Percentiles rank a stretch among this genome's conserved stretches.
phyloP scores from a whole-genome alignment of 1,139 yeast species.

The Pichia sp. region DNA sequence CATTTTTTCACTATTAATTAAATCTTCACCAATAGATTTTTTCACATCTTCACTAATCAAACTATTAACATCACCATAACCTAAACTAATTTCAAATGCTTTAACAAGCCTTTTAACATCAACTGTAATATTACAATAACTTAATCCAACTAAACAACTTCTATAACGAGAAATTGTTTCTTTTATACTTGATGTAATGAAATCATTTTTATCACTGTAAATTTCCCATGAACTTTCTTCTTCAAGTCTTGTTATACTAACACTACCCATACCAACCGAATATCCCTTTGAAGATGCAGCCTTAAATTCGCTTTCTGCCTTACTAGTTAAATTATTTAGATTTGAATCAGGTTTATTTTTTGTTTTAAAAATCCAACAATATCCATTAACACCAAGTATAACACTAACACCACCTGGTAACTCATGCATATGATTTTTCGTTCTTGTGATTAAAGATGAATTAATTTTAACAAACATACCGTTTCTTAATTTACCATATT shows the following conservation, averaged over 20 bases:
- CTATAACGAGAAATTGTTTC: conserved; percentile 78
- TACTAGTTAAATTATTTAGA: conserved; percentile 25
- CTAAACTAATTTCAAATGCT: conserved; percentile 88
- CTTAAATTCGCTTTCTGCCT: conserved; percentile 37
- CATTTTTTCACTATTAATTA: conserved; percentile 67
- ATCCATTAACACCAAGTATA: conserved; percentile 92
- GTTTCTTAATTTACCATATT: conserved; percentile 91
- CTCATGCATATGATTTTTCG: conserved; percentile 79
- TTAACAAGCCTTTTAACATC: conserved; percentile 72
- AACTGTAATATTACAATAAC: conserved; percentile 77
- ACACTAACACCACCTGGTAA: conserved; percentile 89
- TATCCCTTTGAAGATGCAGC: conserved; percentile 33
- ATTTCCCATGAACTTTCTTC: conserved; percentile 96
- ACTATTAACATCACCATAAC: conserved; percentile 65
- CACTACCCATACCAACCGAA: conserved; percentile 53
- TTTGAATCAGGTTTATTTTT: conserved; percentile 31
- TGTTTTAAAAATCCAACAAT: conserved; percentile 84
- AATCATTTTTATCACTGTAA: conserved; percentile 84
- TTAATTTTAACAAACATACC: conserved; percentile 83
- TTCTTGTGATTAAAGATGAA: conserved; percentile 70
- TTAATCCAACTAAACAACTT: conserved; percentile 76
- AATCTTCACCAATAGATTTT: conserved; percentile 68
- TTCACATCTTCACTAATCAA: conserved; percentile 71
- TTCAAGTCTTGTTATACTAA: conserved; percentile 79
- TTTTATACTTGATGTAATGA: conserved; percentile 53